Evolutionary conservation across 257 asterid species (phyloP).

Genomic region (Gentiana dahurica): DNA sequence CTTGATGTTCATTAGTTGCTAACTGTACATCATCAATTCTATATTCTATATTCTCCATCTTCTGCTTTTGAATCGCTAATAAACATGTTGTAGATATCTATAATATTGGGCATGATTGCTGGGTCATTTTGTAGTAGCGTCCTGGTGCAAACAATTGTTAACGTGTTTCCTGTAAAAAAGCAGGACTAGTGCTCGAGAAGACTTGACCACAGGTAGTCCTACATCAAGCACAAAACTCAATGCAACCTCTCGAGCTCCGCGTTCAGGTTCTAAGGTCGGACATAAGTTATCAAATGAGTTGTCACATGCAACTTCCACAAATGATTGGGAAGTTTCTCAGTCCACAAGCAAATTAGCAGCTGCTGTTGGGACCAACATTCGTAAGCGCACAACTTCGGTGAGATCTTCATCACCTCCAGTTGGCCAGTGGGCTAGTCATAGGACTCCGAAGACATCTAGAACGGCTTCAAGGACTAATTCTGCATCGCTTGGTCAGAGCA

Average conservation of each 20-base stretch:
- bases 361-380: constrained; percentile 47
- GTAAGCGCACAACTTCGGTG: constrained; percentile 62
- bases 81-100: too few relatives aligned
- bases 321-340: constrained; percentile 81
- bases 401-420: constrained; percentile 86
- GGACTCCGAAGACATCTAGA: constrained; percentile 75
- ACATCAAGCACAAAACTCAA: constrained; percentile 70
- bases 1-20: too few relatives aligned
- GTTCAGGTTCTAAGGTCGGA: constrained; percentile 54
- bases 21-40: too few relatives aligned
- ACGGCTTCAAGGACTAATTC: constrained; percentile 73
- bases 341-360: constrained; percentile 58
- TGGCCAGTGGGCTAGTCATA: constrained; percentile 71
- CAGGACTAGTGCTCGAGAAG: constrained; percentile 71
- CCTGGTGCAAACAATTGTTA: too few relatives aligned
- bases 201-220: constrained; percentile 72
- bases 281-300: constrained; percentile 60
- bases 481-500: constrained; percentile 49
- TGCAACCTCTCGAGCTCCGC: constrained; percentile 66
- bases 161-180: constrained; percentile 10
- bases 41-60: neutral
- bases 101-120: too few relatives aligned
- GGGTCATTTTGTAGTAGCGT: too few relatives aligned
- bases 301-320: constrained; percentile 42
- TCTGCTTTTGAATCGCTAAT: neutral